Evolutionary conservation across 2,329 filamentous ascomycete species (phyloP).

Genomic region (Thelonectria blattea): DNA sequence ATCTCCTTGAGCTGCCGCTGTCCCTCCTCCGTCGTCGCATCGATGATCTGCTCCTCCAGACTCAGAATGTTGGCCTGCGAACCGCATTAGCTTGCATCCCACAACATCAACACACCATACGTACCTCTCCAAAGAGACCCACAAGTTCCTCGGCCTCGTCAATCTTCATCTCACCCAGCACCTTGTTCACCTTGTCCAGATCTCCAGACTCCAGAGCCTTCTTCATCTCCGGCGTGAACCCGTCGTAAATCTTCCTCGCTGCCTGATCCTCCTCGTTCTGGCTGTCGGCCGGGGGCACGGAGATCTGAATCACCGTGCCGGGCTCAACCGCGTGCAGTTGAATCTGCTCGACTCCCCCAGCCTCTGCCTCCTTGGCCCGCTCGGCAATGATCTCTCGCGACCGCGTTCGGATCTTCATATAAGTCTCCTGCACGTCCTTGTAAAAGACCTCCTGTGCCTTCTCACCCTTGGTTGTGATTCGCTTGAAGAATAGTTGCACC

Average conservation of each 20-base stretch:
- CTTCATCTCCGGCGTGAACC: slow-evolving; percentile 81
- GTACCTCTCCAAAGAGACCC: slow-evolving; percentile 74
- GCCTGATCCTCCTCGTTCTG: slow-evolving; percentile 68
- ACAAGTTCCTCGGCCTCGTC: slow-evolving; percentile 87
- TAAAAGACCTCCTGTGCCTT: slow-evolving; percentile 89
- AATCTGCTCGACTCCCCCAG: slow-evolving; percentile 89
- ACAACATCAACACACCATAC: slow-evolving; percentile 29
- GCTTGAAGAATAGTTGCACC: slow-evolving; percentile 92
- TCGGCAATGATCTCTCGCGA: slow-evolving; percentile 71
- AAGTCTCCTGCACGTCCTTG: slow-evolving; percentile 91
- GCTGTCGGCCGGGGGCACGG: slow-evolving; percentile 72
- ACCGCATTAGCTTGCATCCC: slow-evolving; percentile 28
- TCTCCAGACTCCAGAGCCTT: slow-evolving; percentile 86
- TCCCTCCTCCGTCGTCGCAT: slow-evolving; percentile 89
- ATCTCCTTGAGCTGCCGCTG: slow-evolving; percentile 78
- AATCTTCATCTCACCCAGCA: slow-evolving; percentile 86
- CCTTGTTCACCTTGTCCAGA: slow-evolving; percentile 64
- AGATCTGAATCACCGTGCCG: slow-evolving; percentile 88
- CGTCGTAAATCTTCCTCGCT: slow-evolving; percentile 79
- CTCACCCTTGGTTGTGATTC: slow-evolving; percentile 87
- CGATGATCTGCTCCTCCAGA: slow-evolving; percentile 91
- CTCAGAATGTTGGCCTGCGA: slow-evolving; percentile 81
- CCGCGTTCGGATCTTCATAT: slow-evolving; percentile 78
- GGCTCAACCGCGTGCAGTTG: slow-evolving; percentile 97
- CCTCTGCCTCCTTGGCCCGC: slow-evolving; percentile 55